phyloP scores from a whole-genome alignment of 139 green algal species.

The Closterium sp. region DNA sequence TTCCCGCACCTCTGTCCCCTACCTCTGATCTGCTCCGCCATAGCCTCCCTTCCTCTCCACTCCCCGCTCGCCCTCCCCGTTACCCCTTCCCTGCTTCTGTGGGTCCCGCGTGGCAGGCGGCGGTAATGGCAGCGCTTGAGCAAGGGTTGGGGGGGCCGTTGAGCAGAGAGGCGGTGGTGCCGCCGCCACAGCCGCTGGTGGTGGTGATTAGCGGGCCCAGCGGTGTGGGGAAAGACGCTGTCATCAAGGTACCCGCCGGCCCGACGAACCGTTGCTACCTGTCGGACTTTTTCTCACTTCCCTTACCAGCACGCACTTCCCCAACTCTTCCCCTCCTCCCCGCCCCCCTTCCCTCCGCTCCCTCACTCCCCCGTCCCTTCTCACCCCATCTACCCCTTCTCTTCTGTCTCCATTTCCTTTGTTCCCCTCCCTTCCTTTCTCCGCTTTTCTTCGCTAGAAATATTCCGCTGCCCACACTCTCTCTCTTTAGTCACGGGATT shows the following conservation, averaged over 20 bases:
- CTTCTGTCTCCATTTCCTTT: neutral
- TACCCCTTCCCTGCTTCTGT: neutral
- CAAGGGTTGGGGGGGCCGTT: constrained; percentile 34
- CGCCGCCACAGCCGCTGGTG: constrained; percentile 64
- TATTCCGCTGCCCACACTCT: too few relatives aligned
- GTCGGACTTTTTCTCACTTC: neutral
- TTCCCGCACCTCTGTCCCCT: too few relatives aligned
- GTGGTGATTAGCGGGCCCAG: constrained; percentile 86
- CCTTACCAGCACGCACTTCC: neutral
- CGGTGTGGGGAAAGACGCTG: constrained; percentile 94
- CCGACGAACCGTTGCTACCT: neutral
- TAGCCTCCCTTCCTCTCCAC: neutral
- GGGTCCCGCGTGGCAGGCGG: neutral
- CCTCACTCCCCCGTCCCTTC: too few relatives aligned
- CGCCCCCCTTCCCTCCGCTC: neutral
- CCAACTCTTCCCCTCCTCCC: neutral
- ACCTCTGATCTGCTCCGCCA: neutral
- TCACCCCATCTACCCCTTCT: neutral
- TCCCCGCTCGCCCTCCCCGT: neutral
- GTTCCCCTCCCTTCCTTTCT: too few relatives aligned
- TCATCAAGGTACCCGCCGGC: constrained; percentile 62
- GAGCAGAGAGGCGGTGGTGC: constrained; percentile 56
- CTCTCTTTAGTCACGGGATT: too few relatives aligned
- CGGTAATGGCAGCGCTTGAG: constrained; percentile 32
- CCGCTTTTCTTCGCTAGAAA: too few relatives aligned